Evolutionary conservation across 2,329 filamentous ascomycete species (phyloP), one percentile per base, ranked within the genome.

Genomic region (Monilinia fructigena): DNA sequence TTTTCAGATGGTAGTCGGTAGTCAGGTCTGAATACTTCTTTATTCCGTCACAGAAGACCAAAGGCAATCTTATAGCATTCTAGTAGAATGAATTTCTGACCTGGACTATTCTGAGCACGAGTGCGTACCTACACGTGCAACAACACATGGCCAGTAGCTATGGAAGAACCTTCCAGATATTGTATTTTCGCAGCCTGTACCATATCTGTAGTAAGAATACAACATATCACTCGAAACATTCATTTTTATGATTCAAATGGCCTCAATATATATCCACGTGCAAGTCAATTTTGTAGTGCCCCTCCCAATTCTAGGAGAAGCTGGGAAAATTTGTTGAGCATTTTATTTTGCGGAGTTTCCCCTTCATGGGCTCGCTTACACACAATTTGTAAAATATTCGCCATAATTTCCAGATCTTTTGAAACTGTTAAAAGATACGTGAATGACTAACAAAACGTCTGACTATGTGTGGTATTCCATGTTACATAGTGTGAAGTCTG

Each of bases 401-500:
- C 14, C n/a, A 38, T 42, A 11, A 42, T 42, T 42, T 42, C 40
- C 14, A 14, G 40, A 42, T 42, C 40, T 42, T 1, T 12, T 42
- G 31, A 18, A 35, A 4, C 4, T 65, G 55, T 65, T 60, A 23
- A 60, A 53, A 55, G 63, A 65, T n/a, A 60, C 63, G 63, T 65
- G 63, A 42, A 65, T 65, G 53, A 65, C 47, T 45, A 65, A 60
- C 63, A 60, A 60, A 65, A 47, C 55, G 60, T 60, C 63, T 55
- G 63, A 55, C 63, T 55, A 28, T n/a, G 40, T n/a, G 11, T n/a
- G 1, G 23, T 23, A 1, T n/a, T 56, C 38, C 16, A 12, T 56
- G 40, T 3, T 1, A 0, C 0, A 0, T 0, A 0, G 0, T 0
- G 0, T 2, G 8, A 0, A 8, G 0, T 56, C 7, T 45, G 1